Percentiles rank a stretch among this genome's conserved stretches.
phyloP scores from a whole-genome alignment of 1,139 yeast genomes.

The Suhomyces bokatorum region DNA sequence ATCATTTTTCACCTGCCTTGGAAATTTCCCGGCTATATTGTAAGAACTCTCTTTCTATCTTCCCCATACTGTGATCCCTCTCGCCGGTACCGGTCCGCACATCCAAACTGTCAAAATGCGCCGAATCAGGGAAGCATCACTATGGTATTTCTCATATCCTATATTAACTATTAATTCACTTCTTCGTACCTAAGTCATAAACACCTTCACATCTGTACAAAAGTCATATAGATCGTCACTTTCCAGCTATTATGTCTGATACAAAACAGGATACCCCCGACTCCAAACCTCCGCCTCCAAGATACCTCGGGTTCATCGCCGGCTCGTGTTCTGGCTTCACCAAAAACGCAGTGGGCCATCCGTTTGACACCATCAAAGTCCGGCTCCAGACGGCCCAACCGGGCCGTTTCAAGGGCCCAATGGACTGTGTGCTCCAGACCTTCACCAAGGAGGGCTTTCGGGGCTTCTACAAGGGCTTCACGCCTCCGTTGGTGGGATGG shows the following conservation, averaged over 20 bases:
- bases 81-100: too few species aligned
- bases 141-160: too few species aligned
- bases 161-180: too few species aligned
- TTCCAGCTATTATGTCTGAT: not conserved
- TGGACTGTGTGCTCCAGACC: slow-evolving; percentile 77
- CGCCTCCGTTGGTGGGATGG: slow-evolving; percentile 94
- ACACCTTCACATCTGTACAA: too few species aligned
- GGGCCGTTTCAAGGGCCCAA: slow-evolving; percentile 76
- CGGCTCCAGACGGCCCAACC: slow-evolving; percentile 76
- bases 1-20: too few species aligned
- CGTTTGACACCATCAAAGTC: slow-evolving; percentile 88
- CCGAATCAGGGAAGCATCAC: too few species aligned
- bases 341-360: slow-evolving; percentile 89
- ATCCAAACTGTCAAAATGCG: too few species aligned
- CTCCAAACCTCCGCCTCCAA: slow-evolving; percentile 40
- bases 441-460: slow-evolving; percentile 68
- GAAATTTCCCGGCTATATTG: too few species aligned
- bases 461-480: slow-evolving; percentile 85
- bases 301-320: slow-evolving; percentile 78
- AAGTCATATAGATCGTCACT: too few species aligned
- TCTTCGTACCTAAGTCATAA: too few species aligned
- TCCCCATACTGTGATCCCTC: too few species aligned
- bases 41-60: too few species aligned
- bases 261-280: not conserved
- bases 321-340: slow-evolving; percentile 86